These are phyloP conservation scores for Ustilago cynodontis DNA, from an alignment of 1,284 basidiomycete species.

Conservation along the genomic window DNA sequence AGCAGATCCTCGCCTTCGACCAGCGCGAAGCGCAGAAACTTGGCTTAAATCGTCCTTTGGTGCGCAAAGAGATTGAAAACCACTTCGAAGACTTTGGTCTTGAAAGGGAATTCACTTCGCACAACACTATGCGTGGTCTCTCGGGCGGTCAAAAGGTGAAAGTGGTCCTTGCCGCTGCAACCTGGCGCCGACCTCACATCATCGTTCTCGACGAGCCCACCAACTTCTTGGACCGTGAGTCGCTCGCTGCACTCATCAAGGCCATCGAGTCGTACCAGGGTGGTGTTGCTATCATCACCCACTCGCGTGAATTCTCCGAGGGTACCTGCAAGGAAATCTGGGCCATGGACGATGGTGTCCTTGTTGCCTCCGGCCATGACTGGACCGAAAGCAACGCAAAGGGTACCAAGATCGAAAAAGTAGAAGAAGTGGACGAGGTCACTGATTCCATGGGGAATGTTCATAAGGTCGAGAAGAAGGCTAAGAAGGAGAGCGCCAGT, in stretches of 20 bases:
- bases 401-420: slow-evolving; percentile 66
- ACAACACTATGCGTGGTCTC: slow-evolving; percentile 70
- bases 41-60: slow-evolving; percentile 68
- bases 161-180: slow-evolving; percentile 69
- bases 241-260: slow-evolving; percentile 69
- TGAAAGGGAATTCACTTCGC: slow-evolving; percentile 70
- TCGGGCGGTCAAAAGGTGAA: slow-evolving; percentile 71
- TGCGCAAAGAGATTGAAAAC: slow-evolving; percentile 69
- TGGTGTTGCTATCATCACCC: slow-evolving; percentile 69
- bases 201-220: slow-evolving; percentile 69
- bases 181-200: slow-evolving; percentile 69
- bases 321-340: slow-evolving; percentile 68
- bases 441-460: slow-evolving; percentile 67
- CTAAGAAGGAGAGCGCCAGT: slow-evolving; percentile 55
- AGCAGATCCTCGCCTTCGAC: slow-evolving; percentile 67
- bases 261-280: slow-evolving; percentile 69
- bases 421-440: slow-evolving; percentile 59
- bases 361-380: slow-evolving; percentile 76
- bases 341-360: slow-evolving; percentile 64
- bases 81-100: slow-evolving; percentile 70
- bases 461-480: slow-evolving; percentile 61
- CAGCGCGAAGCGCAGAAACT: slow-evolving; percentile 66
- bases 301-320: slow-evolving; percentile 68
- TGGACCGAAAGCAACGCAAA: slow-evolving; percentile 85
- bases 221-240: slow-evolving; percentile 71